These are phyloP conservation scores for Spiromastix sp. DNA, from an alignment of 2,329 filamentous ascomycete species.

Conservation along the genomic window DNA sequence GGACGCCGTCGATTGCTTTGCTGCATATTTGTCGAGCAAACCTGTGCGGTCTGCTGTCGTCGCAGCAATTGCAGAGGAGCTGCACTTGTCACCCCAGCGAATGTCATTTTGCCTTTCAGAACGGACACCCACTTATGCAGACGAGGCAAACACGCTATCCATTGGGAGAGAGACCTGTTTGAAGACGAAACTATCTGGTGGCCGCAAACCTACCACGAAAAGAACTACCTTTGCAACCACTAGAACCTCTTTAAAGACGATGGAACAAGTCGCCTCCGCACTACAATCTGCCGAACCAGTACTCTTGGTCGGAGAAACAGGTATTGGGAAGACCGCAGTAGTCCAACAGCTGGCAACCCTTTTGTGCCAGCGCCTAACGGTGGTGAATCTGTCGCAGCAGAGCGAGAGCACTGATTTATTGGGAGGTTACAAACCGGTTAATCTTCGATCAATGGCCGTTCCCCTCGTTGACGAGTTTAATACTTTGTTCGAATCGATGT, in stretches of 20 bases:
- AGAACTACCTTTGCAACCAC: conserved; percentile 67
- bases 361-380: conserved; percentile 75
- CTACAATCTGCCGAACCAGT: conserved; percentile 79
- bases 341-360: conserved; percentile 83
- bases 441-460: conserved; percentile 74
- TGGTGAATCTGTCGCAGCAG: conserved; percentile 95
- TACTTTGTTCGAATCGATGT: conserved; percentile 75
- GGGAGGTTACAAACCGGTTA: conserved; percentile 93
- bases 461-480: conserved; percentile 92
- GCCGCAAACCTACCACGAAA: conserved; percentile 37
- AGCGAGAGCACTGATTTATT: conserved; percentile 94
- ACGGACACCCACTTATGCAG: conserved; percentile 60
- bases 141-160: conserved; percentile 46
- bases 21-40: conserved; percentile 63
- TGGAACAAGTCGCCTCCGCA: conserved; percentile 81
- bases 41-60: conserved; percentile 47
- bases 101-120: conserved; percentile 66
- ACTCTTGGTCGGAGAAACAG: conserved; percentile 93
- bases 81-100: conserved; percentile 75
- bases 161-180: conserved; percentile 56
- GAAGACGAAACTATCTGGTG: conserved; percentile 43
- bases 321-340: conserved; percentile 94
- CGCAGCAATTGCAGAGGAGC: conserved; percentile 64
- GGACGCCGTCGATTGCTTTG: conserved; percentile 88
- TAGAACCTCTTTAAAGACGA: conserved; percentile 66